Evolutionary conservation across 2,329 filamentous ascomycete genomes (phyloP), one percentile per base, ranked within the genome.

Genomic region (Tolypocladium paradoxum): DNA sequence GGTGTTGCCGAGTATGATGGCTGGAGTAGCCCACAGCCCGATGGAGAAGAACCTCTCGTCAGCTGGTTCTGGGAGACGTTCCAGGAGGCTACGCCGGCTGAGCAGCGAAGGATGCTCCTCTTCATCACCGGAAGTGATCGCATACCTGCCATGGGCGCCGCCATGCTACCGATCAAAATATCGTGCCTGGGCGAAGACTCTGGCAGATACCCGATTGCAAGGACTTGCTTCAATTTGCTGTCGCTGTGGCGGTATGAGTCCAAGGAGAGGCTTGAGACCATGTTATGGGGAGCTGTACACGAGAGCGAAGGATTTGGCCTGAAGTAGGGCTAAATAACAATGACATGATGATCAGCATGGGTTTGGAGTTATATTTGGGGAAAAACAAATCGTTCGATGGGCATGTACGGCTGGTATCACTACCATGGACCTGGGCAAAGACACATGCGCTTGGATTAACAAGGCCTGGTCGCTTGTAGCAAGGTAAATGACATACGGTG

Each of bases 261-360:
- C 4, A 81, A 77, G 60, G 77, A 83, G 64, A 84, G 80, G 59
- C 67, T 96, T 55, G 85, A 89, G 66, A 71, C 69, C 50, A 83
- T 84, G 73, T 72, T 96, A 34, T 95, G 90, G 90, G 80, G 82
- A 57, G 91, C 91, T 4, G 90, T 96, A n/a, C 75, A 82, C 58
- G 90, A 91, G 68, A 95, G 90, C 63, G 90, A 95, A 67, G 91
- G 91, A 3, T 96, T 96, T 76, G 90, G 90, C 34, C 75, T 96
- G 67, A 93, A 91, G 67, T 92, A 46, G 65, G 75, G 34, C 45
- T 27, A 27, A 45, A 47, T 52, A 48, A 54, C 58, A 49, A 62
- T 29, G 58, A 61, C 48, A 53, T 51, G 51, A 62, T 35, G 60
- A 60, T 12, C 27, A 11, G 47, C 31, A 51, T 49, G 40, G 34